Conservation (phyloP, 225 moss, liverwort and hornwort species). For the Rhytidiadelphus loreus region DNA sequence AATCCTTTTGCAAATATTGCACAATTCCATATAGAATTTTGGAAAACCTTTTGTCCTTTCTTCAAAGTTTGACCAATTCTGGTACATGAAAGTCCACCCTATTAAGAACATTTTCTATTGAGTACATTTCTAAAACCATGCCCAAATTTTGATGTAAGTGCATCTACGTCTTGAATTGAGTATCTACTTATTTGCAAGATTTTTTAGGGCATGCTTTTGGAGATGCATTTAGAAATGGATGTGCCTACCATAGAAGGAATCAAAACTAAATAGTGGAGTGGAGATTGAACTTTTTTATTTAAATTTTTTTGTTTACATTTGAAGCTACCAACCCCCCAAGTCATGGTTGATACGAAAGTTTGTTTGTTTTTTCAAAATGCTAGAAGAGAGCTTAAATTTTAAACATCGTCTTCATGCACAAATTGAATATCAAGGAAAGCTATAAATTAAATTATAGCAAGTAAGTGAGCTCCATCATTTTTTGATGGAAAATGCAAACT, state of each 20-base stretch:
- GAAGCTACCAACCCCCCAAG: fast-evolving
- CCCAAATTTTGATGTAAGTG: fast-evolving
- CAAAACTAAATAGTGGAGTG: neutral
- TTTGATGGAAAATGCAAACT: no score
- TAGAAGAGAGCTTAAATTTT: neutral
- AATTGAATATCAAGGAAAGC: neutral
- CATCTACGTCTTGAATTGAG: neutral
- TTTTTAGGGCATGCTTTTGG: neutral
- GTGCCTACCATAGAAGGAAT: fast-evolving
- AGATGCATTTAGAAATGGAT: fast-evolving
- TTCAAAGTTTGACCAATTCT: neutral
- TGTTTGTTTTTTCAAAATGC: fast-evolving
- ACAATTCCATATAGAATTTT: neutral
- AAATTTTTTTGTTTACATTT: neutral
- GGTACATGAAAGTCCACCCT: fast-evolving
- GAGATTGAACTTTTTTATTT: neutral
- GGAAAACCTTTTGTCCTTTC: neutral
- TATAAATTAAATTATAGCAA: neutral
- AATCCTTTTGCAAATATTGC: neutral
- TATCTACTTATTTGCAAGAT: neutral
- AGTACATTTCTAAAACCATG: neutral
- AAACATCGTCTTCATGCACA: fast-evolving
- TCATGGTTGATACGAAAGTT: neutral
- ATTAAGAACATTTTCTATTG: neutral
- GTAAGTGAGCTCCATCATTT: neutral